These are phyloP conservation scores for Harringtonia lauricola DNA, from an alignment of 2,329 filamentous ascomycete genomes.

Conservation along the genomic window DNA sequence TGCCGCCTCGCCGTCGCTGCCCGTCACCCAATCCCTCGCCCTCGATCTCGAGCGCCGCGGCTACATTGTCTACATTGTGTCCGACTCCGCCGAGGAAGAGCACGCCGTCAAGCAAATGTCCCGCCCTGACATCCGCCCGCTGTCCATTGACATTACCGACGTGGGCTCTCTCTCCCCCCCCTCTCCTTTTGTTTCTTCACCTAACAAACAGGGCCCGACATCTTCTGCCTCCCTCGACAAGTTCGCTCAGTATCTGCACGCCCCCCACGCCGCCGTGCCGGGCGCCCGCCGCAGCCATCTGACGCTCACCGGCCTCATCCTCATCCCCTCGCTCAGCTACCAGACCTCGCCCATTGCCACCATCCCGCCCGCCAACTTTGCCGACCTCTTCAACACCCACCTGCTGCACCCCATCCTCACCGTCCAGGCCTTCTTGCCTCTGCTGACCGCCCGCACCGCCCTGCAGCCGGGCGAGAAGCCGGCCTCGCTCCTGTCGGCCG, in stretches of 20 bases:
- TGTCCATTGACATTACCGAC: slow-evolving; percentile 75
- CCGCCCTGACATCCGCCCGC: slow-evolving; percentile 69
- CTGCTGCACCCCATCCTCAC: slow-evolving; percentile 82
- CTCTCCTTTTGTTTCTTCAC: not conserved
- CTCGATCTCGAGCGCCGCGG: slow-evolving; percentile 82
- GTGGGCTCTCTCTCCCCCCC: slow-evolving; percentile 30
- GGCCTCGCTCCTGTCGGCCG: slow-evolving; percentile 7
- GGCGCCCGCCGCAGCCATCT: slow-evolving; percentile 67
- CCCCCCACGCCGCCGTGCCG: slow-evolving; percentile 65
- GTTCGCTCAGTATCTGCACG: slow-evolving; percentile 61
- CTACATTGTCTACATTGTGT: slow-evolving; percentile 88
- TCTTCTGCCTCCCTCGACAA: slow-evolving; percentile 59
- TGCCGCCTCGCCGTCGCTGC: slow-evolving; percentile 76
- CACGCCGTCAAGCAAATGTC: slow-evolving; percentile 62
- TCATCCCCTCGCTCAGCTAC: slow-evolving; percentile 74
- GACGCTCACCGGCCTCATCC: slow-evolving; percentile 65
- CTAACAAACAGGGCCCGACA: slow-evolving; percentile 45
- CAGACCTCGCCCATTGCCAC: slow-evolving; percentile 77
- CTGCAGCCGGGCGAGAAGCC: slow-evolving; percentile 22
- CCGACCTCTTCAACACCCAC: slow-evolving; percentile 85
- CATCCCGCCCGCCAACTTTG: slow-evolving; percentile 72
- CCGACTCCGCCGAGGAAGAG: slow-evolving; percentile 77
- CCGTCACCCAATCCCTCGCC: slow-evolving; percentile 71
- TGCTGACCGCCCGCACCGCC: slow-evolving; percentile 52
- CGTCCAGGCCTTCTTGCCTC: slow-evolving; percentile 78